Conservation (phyloP, 352 stramenopile species). For the Pythium dissotocum region DNA sequence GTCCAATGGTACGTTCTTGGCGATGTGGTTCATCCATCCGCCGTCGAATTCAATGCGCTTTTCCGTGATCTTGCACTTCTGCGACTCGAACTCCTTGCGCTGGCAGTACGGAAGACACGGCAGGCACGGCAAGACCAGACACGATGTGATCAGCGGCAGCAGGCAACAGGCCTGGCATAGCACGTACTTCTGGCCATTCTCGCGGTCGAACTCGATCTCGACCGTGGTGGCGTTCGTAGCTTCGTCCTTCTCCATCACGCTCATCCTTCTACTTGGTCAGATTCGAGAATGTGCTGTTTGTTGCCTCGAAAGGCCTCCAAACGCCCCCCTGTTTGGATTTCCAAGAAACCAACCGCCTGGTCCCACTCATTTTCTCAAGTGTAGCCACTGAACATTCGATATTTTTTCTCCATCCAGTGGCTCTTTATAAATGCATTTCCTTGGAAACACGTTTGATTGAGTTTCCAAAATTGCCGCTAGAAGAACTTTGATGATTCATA, state of each 20-base stretch:
- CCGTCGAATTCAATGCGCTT: conserved; percentile 25
- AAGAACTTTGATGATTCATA: too few relatives aligned
- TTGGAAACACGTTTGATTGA: too few relatives aligned
- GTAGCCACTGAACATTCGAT: too few relatives aligned
- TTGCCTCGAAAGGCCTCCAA: too few relatives aligned
- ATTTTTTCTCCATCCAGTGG: too few relatives aligned
- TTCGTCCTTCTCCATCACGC: conserved; percentile 6
- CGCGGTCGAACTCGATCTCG: conserved; percentile 11
- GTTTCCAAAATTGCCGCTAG: too few relatives aligned
- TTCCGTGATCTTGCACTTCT: conserved; percentile 24
- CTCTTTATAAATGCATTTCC: too few relatives aligned
- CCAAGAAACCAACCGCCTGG: too few relatives aligned
- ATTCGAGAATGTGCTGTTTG: too few relatives aligned
- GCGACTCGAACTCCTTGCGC: conserved; percentile 20
- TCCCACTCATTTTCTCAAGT: too few relatives aligned
- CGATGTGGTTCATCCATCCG: conserved; percentile 23
- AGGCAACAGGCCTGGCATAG: conserved; percentile 13
- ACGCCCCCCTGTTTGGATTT: too few relatives aligned
- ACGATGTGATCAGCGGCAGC: conserved; percentile 4
- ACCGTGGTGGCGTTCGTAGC: background rate
- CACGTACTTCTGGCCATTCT: conserved; percentile 4
- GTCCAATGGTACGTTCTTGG: conserved; percentile 26
- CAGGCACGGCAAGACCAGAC: conserved; percentile 15
- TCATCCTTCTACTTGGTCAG: background rate
- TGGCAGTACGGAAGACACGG: conserved; percentile 19